phyloP scores from a whole-genome alignment of 2,329 filamentous ascomycete genomes.

The Xylariomycetidae sp. region DNA sequence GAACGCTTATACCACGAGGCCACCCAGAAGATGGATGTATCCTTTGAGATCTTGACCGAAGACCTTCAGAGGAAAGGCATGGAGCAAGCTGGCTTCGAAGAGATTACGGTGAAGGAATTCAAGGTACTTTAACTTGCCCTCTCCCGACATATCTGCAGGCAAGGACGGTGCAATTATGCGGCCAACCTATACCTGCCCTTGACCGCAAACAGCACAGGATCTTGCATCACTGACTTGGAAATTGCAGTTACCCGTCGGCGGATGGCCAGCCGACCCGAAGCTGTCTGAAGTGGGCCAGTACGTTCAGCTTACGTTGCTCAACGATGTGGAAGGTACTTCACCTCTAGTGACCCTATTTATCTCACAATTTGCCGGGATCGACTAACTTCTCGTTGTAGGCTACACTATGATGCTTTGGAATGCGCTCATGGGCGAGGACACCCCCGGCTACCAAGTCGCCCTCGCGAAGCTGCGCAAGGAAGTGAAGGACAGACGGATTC shows the following conservation, averaged over 20 bases:
- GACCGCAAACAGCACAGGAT: background rate
- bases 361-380: background rate
- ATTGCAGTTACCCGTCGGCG: constrained; percentile 3
- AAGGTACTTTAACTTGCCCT: constrained; percentile 1
- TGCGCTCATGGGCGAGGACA: constrained; percentile 4
- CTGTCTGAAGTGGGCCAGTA: constrained; percentile 4
- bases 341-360: background rate
- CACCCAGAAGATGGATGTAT: constrained; percentile 1
- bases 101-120: constrained; percentile 1
- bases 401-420: constrained; percentile 8
- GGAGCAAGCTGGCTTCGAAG: constrained; percentile 4
- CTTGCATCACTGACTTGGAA: background rate
- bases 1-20: constrained; percentile 1
- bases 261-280: constrained; percentile 4
- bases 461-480: constrained; percentile 3
- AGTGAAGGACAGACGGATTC: constrained; percentile 1
- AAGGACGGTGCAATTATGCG: background rate
- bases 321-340: constrained; percentile 5
- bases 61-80: constrained; percentile 2
- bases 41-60: constrained; percentile 3
- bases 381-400: no score
- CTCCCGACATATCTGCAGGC: background rate
- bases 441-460: constrained; percentile 3
- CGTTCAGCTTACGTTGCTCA: constrained; percentile 1
- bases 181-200: background rate